Evolutionary conservation across 768 basidiomycete genomes (phyloP).

Genomic region (Lanmaoa pseudosensibilis): DNA sequence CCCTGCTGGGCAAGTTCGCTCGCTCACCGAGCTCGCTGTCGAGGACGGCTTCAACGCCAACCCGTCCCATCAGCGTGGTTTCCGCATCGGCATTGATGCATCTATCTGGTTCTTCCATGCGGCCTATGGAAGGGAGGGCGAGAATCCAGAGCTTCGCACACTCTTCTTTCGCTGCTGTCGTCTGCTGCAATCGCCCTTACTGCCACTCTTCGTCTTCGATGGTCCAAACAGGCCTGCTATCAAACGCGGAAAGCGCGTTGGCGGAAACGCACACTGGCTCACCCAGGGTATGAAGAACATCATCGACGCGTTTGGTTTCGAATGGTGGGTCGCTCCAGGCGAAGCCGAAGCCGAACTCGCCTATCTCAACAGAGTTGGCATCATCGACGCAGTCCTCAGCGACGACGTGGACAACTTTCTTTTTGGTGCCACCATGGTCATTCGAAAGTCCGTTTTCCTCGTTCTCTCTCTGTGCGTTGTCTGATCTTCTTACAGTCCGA

Average conservation of each 20-base stretch:
- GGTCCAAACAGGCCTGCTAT: slow-evolving; percentile 79
- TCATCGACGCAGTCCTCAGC: slow-evolving; percentile 86
- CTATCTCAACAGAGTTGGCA: slow-evolving; percentile 74
- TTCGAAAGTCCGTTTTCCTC: slow-evolving; percentile 65
- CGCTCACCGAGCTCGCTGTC: slow-evolving; percentile 74
- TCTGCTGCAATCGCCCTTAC: slow-evolving; percentile 73
- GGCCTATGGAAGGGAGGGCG: slow-evolving; percentile 71
- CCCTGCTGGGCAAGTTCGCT: slow-evolving; percentile 69
- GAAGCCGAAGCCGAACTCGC: slow-evolving; percentile 96
- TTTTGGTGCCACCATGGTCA: slow-evolving; percentile 80
- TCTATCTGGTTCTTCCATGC: slow-evolving; percentile 78
- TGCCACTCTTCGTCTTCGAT: slow-evolving; percentile 92
- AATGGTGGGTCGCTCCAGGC: slow-evolving; percentile 82
- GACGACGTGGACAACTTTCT: slow-evolving; percentile 94
- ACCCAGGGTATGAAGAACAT: slow-evolving; percentile 76
- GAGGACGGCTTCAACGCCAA: slow-evolving; percentile 74
- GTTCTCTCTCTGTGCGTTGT: not conserved
- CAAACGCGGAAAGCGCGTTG: slow-evolving; percentile 76
- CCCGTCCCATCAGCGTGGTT: slow-evolving; percentile 62
- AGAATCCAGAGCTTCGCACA: slow-evolving; percentile 84
- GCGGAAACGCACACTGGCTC: slow-evolving; percentile 60
- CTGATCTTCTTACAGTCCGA: slow-evolving; percentile 46
- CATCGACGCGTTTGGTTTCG: slow-evolving; percentile 77
- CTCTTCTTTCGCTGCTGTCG: slow-evolving; percentile 83
- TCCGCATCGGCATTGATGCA: slow-evolving; percentile 85